Base-by-base conservation (phyloP, 2,329 filamentous ascomycete species). In the Xylariaceae sp. region DNA sequence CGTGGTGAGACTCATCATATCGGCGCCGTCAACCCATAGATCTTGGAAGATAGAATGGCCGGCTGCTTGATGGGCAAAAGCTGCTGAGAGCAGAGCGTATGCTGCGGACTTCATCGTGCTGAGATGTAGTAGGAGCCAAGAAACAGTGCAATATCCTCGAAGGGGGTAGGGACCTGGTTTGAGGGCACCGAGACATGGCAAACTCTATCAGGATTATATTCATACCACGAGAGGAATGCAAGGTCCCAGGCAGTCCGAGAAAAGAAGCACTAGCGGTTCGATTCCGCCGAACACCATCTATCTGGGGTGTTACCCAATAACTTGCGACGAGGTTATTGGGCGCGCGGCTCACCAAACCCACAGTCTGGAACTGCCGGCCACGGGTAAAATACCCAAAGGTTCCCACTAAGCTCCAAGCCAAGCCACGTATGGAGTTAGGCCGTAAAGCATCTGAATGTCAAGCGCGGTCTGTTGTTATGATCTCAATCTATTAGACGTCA, bases 11-110 rank as follows among this genome's bases (percentile, higher is more conserved):
- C 57, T 58, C 57, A 61, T 60, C 57, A 52, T 57, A 42, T 69
- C 73, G 20, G 67, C 64, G 4, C 69, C 72, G 45, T 75, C 68
- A 10, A 75, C 71, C 71, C 72, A 77, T n/a, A 76, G 62, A 22
- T 71, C 59, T 54, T 79, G 75, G 63, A 76, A 78, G 33, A 69
- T 70, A 40, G 76, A 70, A 50, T 80, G 77, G 27, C 65, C 71
- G 29, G 69, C 59, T 17, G 67, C 72, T 29, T 68, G 54, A 21
- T 62, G 59, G 19, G 66, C 67, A 33, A 65, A 62, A 20, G 71
- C 50, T n/a, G 64, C 65, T 44, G 61, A 56, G 29, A 67, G 51
- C 17, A 61, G 50, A 36, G 64, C 53, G 44, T 66, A 50, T 25
- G 66, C 44, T 37, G 58, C 55, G 6, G 61, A 61, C 59, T 65